phyloP scores from a whole-genome alignment of 2,329 filamentous ascomycete genomes.

The Penicillium sp. region DNA sequence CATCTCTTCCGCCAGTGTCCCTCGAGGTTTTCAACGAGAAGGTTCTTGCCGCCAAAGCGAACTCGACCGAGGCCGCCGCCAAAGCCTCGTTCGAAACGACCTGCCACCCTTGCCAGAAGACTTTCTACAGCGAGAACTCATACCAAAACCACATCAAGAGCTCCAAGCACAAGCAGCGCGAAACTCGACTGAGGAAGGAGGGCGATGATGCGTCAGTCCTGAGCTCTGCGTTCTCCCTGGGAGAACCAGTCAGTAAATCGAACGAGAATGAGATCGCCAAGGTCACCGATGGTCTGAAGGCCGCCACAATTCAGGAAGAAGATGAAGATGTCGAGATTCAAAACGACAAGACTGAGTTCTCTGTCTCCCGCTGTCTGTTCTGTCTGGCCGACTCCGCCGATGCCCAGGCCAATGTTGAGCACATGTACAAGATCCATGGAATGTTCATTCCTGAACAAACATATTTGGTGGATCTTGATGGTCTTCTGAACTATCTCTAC shows the following conservation, averaged over 20 bases:
- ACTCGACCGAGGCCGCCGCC: constrained; percentile 79
- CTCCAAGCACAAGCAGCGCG: constrained; percentile 80
- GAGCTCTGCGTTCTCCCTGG: constrained; percentile 88
- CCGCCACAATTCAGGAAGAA: constrained; percentile 60
- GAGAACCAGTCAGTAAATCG: constrained; percentile 66
- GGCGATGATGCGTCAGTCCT: constrained; percentile 74
- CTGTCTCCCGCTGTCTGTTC: constrained; percentile 73
- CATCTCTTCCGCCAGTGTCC: constrained; percentile 84
- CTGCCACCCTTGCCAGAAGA: constrained; percentile 83
- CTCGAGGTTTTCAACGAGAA: constrained; percentile 96
- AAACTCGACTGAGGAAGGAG: constrained; percentile 55
- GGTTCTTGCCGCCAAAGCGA: constrained; percentile 86
- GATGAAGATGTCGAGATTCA: constrained; percentile 52
- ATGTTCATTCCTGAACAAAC: constrained; percentile 93
- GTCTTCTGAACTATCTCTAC: constrained; percentile 76
- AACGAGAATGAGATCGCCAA: constrained; percentile 74
- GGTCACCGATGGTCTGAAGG: constrained; percentile 76
- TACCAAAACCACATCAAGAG: constrained; percentile 90
- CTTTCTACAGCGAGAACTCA: constrained; percentile 95
- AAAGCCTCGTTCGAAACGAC: constrained; percentile 85
- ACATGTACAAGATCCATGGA: constrained; percentile 92
- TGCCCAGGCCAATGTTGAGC: constrained; percentile 73
- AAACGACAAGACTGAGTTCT: constrained; percentile 50
- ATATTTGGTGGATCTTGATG: constrained; percentile 81
- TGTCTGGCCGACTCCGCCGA: constrained; percentile 85